Percentiles rank a stretch among this genome's conserved stretches.
Evolutionary conservation across 23 red algal genomes (phyloP).

Genomic region (Gracilariopsis chorda): DNA sequence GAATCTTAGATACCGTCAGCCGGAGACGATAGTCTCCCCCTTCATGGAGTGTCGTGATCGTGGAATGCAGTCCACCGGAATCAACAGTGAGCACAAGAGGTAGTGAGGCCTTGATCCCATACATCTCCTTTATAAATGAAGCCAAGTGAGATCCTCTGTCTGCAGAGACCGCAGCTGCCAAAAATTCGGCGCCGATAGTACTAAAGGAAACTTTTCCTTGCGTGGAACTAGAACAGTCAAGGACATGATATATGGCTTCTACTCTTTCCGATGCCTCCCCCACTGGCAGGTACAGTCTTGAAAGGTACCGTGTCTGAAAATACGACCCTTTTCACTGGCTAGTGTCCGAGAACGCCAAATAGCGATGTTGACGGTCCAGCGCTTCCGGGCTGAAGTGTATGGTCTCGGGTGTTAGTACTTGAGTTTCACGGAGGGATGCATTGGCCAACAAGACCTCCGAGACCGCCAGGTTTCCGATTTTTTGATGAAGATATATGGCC

Average conservation of each 20-base stretch:
- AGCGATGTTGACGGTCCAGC: too few species aligned
- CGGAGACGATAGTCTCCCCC: constrained; percentile 9
- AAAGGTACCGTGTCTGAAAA: too few species aligned
- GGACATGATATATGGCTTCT: neutral
- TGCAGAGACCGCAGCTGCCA: neutral
- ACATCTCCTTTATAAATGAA: neutral
- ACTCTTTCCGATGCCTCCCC: too few species aligned
- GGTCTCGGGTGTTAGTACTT: too few species aligned
- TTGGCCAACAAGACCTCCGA: too few species aligned
- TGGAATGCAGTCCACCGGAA: constrained; percentile 14
- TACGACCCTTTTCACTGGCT: too few species aligned
- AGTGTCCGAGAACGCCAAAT: too few species aligned
- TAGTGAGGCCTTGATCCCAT: neutral
- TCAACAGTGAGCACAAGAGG: constrained; percentile 13
- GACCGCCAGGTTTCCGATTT: too few species aligned
- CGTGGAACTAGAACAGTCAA: constrained; percentile 34
- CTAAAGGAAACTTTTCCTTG: constrained; percentile 22
- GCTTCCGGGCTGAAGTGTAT: too few species aligned
- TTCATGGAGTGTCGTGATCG: constrained; percentile 40
- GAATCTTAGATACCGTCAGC: neutral
- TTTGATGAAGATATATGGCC: too few species aligned
- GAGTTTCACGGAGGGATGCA: too few species aligned
- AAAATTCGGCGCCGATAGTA: constrained; percentile 25
- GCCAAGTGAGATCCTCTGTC: constrained; percentile 30
- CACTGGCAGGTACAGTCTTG: constrained; percentile 14